phyloP scores from a whole-genome alignment of 441 rosid species.

The Euphorbia corollata region DNA sequence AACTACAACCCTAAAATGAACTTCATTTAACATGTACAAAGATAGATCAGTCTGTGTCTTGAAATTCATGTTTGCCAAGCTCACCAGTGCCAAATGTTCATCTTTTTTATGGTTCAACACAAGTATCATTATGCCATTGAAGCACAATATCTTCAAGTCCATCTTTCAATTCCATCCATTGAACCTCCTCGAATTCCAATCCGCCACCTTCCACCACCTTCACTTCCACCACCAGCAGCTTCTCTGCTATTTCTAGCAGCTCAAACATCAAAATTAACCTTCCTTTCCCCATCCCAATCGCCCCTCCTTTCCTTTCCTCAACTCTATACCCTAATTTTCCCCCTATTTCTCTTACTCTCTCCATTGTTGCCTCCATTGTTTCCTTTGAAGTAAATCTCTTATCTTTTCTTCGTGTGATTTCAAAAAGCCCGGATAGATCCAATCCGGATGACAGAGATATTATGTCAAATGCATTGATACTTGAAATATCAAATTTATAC shows the following conservation, averaged over 20 bases:
- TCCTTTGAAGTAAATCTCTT: slow-evolving; percentile 61
- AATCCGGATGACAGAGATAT: slow-evolving; percentile 70
- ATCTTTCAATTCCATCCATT: slow-evolving; percentile 54
- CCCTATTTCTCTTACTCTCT: slow-evolving; percentile 55
- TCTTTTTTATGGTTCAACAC: slow-evolving; percentile 17
- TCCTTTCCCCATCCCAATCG: slow-evolving; percentile 53
- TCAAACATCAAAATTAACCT: slow-evolving; percentile 41
- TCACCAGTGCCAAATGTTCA: background rate
- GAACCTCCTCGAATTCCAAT: slow-evolving; percentile 43
- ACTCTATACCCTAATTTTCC: slow-evolving; percentile 52
- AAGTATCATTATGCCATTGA: slow-evolving; percentile 48
- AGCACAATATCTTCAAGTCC: slow-evolving; percentile 59
- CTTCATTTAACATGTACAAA: slow-evolving; percentile 9
- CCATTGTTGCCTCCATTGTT: slow-evolving; percentile 41
- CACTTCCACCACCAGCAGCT: slow-evolving; percentile 52
- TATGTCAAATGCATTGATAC: slow-evolving; percentile 55
- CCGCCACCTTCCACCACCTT: slow-evolving; percentile 38
- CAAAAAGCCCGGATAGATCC: slow-evolving; percentile 77
- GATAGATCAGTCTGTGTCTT: background rate
- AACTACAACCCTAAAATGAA: background rate
- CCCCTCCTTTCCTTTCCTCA: slow-evolving; percentile 48
- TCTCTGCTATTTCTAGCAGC: slow-evolving; percentile 42
- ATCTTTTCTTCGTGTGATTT: slow-evolving; percentile 32
- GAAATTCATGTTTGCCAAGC: slow-evolving; percentile 1
- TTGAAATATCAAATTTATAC: slow-evolving; percentile 10